A percentile compares a stretch with the other conserved stretches of the same genome.
Evolutionary conservation across 2,329 filamentous ascomycete species (phyloP).

Genomic region (Exophiala phaeomuriformis): DNA sequence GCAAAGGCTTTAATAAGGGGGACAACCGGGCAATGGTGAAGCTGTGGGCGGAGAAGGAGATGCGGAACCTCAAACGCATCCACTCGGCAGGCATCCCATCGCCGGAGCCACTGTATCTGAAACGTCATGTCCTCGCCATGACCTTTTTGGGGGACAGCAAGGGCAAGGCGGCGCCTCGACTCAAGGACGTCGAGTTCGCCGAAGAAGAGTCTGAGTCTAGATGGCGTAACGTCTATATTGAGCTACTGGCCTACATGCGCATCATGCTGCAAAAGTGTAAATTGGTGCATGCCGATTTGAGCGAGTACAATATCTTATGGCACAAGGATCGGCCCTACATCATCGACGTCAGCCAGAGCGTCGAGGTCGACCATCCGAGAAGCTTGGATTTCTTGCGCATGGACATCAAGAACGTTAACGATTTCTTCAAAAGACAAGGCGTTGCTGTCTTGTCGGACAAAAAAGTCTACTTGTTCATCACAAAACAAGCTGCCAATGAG

Average conservation of each 20-base stretch:
- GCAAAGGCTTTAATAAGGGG: conserved; percentile 83
- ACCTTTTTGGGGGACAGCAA: conserved; percentile 80
- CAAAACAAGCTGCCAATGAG: conserved; percentile 47
- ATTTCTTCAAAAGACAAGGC: conserved; percentile 82
- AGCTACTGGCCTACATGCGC: conserved; percentile 82
- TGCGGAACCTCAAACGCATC: conserved; percentile 82
- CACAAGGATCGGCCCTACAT: conserved; percentile 75
- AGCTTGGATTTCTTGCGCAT: conserved; percentile 91
- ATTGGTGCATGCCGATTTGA: conserved; percentile 91
- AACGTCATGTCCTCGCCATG: conserved; percentile 95
- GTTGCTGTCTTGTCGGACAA: conserved; percentile 75
- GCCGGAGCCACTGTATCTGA: conserved; percentile 80
- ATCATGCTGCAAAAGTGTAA: conserved; percentile 86
- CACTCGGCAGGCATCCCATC: conserved; percentile 78
- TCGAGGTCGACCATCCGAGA: conserved; percentile 91
- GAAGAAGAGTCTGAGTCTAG: conserved; percentile 58
- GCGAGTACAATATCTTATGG: conserved; percentile 96
- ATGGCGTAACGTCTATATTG: conserved; percentile 73
- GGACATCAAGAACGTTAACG: conserved; percentile 95
- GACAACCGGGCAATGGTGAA: conserved; percentile 97
- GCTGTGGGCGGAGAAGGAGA: conserved; percentile 98
- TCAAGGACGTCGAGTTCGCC: conserved; percentile 74
- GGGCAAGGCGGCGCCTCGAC: conserved; percentile 77
- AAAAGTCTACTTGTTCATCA: conserved; percentile 78
- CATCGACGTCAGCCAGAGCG: conserved; percentile 95